These are phyloP conservation scores for Chlamydomonas reinhardtii DNA, from an alignment of 163 green algal genomes.

Conservation along the genomic window DNA sequence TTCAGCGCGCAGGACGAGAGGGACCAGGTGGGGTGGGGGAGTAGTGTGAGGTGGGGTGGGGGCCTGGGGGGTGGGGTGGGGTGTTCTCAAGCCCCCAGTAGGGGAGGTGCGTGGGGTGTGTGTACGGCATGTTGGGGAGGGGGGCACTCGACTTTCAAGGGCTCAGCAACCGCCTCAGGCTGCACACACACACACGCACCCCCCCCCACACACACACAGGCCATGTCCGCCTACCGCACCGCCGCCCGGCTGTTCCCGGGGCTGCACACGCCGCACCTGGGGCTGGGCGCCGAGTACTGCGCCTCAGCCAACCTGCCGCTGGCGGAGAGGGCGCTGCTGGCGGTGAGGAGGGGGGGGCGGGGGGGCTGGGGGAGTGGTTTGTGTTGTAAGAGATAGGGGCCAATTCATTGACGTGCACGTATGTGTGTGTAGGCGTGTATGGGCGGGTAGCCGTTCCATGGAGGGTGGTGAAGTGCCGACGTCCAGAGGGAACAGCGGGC, in stretches of 20 bases:
- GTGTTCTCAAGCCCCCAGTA: no score
- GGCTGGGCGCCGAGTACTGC: conserved; percentile 95
- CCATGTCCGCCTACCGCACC: conserved; percentile 97
- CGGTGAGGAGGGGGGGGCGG: background rate
- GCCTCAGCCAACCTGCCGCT: conserved; percentile 91
- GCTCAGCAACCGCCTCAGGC: no score
- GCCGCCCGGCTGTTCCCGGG: conserved; percentile 94
- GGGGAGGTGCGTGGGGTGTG: no score
- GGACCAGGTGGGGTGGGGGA: conserved; percentile 77
- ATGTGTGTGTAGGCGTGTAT: no score
- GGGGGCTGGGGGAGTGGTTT: background rate
- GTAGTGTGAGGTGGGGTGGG: background rate
- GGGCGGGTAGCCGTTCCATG: no score
- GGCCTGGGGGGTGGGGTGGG: background rate
- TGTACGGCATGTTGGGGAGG: no score
- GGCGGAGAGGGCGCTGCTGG: conserved; percentile 59
- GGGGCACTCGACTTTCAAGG: no score
- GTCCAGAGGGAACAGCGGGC: no score
- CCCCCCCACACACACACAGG: conserved; percentile 67
- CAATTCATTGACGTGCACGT: no score
- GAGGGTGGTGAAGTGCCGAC: no score
- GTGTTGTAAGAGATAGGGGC: no score
- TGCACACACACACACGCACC: no score
- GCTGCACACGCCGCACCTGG: conserved; percentile 91
- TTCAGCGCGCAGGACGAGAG: conserved; percentile 94